Evolutionary conservation across 768 basidiomycete species (phyloP), one percentile per base, ranked within the genome.

Genomic region (Mycena chlorophos): DNA sequence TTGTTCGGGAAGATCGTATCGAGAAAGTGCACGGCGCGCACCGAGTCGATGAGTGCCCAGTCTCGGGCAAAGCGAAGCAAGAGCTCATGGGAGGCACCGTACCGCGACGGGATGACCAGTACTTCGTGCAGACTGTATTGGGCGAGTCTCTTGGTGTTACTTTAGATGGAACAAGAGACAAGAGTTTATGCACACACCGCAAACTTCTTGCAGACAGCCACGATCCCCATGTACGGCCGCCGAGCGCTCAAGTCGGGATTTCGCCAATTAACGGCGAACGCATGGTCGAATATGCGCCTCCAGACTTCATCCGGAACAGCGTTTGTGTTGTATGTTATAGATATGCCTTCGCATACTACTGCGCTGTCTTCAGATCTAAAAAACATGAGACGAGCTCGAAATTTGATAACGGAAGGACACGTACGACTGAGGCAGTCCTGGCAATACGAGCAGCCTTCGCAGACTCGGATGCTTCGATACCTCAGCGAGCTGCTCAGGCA

Each of bases 131-230:
- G 38, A 40, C 51, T 52, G 3, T 49, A 54, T 26, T 55, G 40
- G 5, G 54, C 45, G 1, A 60, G 54, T 51, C 54, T 52, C 58
- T 58, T 28, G 16, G 22, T 20, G 30, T 17, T 13, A 20, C 22
- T 29, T 23, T 28, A 26, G n/a, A 46, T 34, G n/a, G n/a, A 54
- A 27, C 13, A 38, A 10, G 2, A 16, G n/a, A 16, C 12, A 22
- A 2, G 2, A 25, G 22, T 37, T 6, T 30, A 31, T n/a, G n/a
- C 12, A 23, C 26, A 52, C 47, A 60, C 58, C 19, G 54, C 51
- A 46, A 60, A 60, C 47, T 29, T 43, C 29, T 60, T 55, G 12
- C 54, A 60, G 1, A 56, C 58, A 20, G 52, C 38, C 17, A 48
- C 30, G 10, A 57, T 12, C 5, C 51, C 45, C 12, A 48, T 45